Evolutionary conservation across 202 grass and related monocot species (phyloP), one percentile per base, ranked within the genome.

Genomic region (Zoysia matrella): DNA sequence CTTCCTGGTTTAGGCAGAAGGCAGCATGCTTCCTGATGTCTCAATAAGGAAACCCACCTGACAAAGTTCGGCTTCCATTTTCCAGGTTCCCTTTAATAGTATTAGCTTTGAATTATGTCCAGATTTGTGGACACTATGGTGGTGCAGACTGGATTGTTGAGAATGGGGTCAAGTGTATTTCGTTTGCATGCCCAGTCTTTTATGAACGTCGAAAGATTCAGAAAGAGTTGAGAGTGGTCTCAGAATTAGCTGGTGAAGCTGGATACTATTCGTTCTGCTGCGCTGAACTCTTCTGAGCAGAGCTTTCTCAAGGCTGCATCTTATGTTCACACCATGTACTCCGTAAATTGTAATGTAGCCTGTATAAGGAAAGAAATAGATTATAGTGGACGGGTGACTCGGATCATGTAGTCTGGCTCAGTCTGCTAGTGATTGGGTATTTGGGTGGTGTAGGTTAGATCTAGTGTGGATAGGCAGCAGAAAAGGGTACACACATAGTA

Each of bases 151-250:
- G 22, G 22, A 30, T 30, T 30, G 22, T 30, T 30, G 22, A 30
- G 22, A 30, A 30, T 30, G 22, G 22, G 22, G 22, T 30, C 22
- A 30, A 30, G 22, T 30, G 95, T 50, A 81, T 86, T 85, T 98
- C 95, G 2, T 90, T 98, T 46, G 87, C 95, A 75, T 98, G 95
- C 68, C 83, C 95, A n/a, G 82, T 95, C 44, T 95, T 98, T 52
- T 98, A 90, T 77, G 95, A 95, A 89, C 90, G 92, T 47, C 75
- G 77, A 71, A 98, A 98, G 66, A 60, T 98, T 66, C 92, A 91
- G 60, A 91, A 73, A 75, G 92, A 93, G 51, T 71, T 95, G 44
- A 83, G 45, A 78, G 73, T 80, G 7, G 76, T 88, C 16, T 89
- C 92, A 39, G 77, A 81, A 78, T 88, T 85, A 16, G 89, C 90